phyloP scores from a whole-genome alignment of 2,329 filamentous ascomycete species.

The Sporothrix sp. region DNA sequence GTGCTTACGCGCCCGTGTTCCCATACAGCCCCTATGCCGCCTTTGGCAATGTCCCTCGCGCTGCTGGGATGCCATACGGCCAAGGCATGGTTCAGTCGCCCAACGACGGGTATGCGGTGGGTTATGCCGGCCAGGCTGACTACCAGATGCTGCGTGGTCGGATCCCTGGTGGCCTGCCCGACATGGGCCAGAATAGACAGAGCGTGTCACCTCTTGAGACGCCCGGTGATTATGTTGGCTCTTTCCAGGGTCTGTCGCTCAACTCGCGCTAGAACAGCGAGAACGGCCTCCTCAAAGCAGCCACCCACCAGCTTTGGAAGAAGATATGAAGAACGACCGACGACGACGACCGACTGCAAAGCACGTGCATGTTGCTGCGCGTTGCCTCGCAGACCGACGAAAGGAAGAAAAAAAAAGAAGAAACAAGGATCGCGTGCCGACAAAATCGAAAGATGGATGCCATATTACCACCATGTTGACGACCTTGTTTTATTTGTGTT shows the following conservation, averaged over 20 bases:
- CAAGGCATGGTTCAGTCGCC: slow-evolving; percentile 30
- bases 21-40: slow-evolving; percentile 32
- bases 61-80: slow-evolving; percentile 29
- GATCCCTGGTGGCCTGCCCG: slow-evolving; percentile 34
- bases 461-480: neutral
- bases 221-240: slow-evolving; percentile 50
- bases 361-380: neutral
- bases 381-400: neutral
- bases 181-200: slow-evolving; percentile 27
- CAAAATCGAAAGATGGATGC: neutral
- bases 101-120: slow-evolving; percentile 33
- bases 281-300: too few relatives aligned
- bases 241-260: slow-evolving; percentile 64
- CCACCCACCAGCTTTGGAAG: neutral
- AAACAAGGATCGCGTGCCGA: neutral
- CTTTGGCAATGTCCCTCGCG: slow-evolving; percentile 33
- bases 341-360: neutral
- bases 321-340: neutral
- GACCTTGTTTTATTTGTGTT: neutral
- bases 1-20: slow-evolving; percentile 26
- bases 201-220: slow-evolving; percentile 32
- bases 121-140: slow-evolving; percentile 32
- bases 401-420: neutral
- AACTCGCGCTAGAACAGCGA: slow-evolving; percentile 34
- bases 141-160: slow-evolving; percentile 40